phyloP scores from a whole-genome alignment of 2,329 filamentous ascomycete species.

The Berkeleyomyces rouxiae region DNA sequence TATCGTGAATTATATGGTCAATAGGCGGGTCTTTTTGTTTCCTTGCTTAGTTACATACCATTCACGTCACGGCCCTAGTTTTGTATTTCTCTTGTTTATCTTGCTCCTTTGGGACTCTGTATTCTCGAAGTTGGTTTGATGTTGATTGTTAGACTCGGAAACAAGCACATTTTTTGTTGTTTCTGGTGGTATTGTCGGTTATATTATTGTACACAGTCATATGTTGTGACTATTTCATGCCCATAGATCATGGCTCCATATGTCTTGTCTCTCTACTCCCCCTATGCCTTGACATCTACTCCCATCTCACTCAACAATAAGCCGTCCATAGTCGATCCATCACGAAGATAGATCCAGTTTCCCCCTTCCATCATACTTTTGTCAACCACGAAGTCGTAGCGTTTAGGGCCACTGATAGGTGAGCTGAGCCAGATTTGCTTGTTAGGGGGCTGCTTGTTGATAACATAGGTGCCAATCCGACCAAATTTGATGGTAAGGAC shows the following conservation, averaged over 20 bases:
- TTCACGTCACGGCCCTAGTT: background rate
- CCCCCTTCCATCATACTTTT: constrained; percentile 55
- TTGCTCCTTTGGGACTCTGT: background rate
- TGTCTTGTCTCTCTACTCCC: background rate
- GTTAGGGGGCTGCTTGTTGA: constrained; percentile 98
- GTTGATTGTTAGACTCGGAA: background rate
- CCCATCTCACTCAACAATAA: constrained; percentile 63
- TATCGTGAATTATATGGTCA: background rate
- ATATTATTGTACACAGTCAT: background rate
- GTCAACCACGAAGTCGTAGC: constrained; percentile 70
- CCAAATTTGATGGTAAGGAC: constrained; percentile 63
- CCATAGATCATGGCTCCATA: background rate
- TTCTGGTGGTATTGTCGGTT: background rate
- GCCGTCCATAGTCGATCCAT: constrained; percentile 58
- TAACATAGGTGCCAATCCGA: constrained; percentile 63
- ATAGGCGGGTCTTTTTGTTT: background rate
- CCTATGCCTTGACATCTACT: constrained; percentile 32
- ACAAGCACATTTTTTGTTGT: background rate
- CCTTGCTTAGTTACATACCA: background rate
- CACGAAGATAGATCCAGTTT: constrained; percentile 77
- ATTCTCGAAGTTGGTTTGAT: background rate
- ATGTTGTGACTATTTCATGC: background rate
- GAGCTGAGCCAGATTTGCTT: constrained; percentile 95
- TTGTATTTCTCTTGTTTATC: background rate
- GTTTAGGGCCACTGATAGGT: constrained; percentile 78